Conservation (phyloP, 345 rosid species). For the Euphorbia tirucalli region DNA sequence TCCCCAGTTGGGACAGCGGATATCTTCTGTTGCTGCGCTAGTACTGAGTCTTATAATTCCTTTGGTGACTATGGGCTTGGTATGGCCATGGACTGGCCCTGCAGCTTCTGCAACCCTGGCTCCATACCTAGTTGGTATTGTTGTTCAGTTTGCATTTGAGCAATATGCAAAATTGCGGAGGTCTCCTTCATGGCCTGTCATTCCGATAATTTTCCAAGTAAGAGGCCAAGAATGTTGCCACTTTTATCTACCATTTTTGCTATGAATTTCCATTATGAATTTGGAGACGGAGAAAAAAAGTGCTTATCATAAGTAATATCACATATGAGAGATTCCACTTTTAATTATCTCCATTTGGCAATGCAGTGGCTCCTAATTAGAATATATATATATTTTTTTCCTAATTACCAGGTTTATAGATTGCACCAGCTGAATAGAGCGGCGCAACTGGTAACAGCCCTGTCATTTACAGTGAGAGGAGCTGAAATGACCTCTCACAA, state of each 20-base stretch:
- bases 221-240: constrained; percentile 10
- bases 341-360: background rate
- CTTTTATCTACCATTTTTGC: constrained; percentile 3
- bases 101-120: constrained; percentile 99
- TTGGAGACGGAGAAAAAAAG: background rate
- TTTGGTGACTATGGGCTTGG: constrained; percentile 97
- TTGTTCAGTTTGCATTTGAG: constrained; percentile 92
- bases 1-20: constrained; percentile 63
- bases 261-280: background rate
- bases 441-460: constrained; percentile 88
- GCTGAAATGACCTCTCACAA: constrained; percentile 82
- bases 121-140: constrained; percentile 90
- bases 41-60: constrained; percentile 93
- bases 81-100: constrained; percentile 99
- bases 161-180: constrained; percentile 68
- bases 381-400: background rate
- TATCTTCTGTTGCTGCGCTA: constrained; percentile 80
- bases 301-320: background rate
- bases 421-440: constrained; percentile 97
- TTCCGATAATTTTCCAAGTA: constrained; percentile 90
- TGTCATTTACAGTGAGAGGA: constrained; percentile 84
- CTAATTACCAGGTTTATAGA: constrained; percentile 71
- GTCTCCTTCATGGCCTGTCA: constrained; percentile 74
- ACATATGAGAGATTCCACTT: background rate
- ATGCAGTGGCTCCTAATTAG: background rate